Evolutionary conservation across 805 yeast genomes (phyloP).

Genomic region (Starmerella bombicola): DNA sequence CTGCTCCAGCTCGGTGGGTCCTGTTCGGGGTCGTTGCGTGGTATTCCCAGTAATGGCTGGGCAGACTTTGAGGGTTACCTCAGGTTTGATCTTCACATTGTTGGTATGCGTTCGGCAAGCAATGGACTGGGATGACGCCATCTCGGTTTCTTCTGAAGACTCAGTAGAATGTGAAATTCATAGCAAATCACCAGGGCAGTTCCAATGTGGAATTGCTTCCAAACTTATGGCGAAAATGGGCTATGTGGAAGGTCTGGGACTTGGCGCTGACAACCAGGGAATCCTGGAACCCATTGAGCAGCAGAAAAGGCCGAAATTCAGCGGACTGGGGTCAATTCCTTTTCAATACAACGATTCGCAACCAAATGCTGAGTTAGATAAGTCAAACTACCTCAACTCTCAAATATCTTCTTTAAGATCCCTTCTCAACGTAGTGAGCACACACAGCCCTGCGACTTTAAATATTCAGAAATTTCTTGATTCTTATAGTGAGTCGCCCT

Average conservation of each 20-base stretch:
- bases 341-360: background rate
- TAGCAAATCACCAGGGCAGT: background rate
- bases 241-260: slow-evolving; percentile 66
- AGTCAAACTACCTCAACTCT: background rate
- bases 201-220: slow-evolving; percentile 74
- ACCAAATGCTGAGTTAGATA: background rate
- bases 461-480: background rate
- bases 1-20: too few relatives aligned
- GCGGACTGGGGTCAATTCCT: slow-evolving; percentile 8
- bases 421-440: background rate
- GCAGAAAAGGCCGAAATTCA: slow-evolving; percentile 39
- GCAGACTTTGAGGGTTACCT: too few relatives aligned
- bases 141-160: too few relatives aligned
- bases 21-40: too few relatives aligned
- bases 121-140: too few relatives aligned
- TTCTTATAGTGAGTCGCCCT: background rate
- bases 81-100: too few relatives aligned
- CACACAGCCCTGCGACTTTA: background rate
- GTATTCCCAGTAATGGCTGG: too few relatives aligned
- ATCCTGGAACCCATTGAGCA: slow-evolving; percentile 71
- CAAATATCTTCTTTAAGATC: background rate
- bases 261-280: slow-evolving; percentile 66
- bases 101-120: too few relatives aligned
- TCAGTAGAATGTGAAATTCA: too few relatives aligned
- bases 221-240: slow-evolving; percentile 73